phyloP scores from a whole-genome alignment of 768 basidiomycete species.

The Russula earlei region DNA sequence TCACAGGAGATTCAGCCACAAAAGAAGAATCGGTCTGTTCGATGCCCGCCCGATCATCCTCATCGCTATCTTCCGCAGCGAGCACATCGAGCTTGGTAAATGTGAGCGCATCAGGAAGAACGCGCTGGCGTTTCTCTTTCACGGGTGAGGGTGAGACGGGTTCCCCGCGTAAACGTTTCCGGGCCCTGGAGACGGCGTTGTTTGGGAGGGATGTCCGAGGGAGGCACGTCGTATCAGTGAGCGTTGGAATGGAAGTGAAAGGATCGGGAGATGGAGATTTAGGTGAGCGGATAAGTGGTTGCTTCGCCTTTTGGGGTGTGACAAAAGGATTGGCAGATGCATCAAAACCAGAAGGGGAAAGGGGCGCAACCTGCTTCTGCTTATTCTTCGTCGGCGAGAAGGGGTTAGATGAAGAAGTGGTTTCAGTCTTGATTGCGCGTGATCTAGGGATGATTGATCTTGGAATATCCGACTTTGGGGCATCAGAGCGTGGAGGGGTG shows the following conservation, averaged over 20 bases:
- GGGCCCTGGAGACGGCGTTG: conserved; percentile 53
- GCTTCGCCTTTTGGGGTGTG: conserved; percentile 24
- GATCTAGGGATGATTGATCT: conserved; percentile 38
- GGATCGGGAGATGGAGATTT: conserved; percentile 33
- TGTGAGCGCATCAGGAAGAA: conserved; percentile 35
- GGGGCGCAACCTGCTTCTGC: conserved; percentile 23
- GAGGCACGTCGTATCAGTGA: conserved; percentile 12
- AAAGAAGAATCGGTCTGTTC: conserved; percentile 37
- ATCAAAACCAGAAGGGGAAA: conserved; percentile 26
- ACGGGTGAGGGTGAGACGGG: conserved; percentile 75
- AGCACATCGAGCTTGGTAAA: conserved; percentile 29
- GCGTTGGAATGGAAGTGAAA: conserved; percentile 30
- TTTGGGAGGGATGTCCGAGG: conserved; percentile 12
- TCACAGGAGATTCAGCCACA: conserved; percentile 65
- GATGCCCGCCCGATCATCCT: conserved; percentile 28
- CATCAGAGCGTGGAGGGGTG: conserved; percentile 28
- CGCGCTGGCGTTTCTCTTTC: conserved; percentile 63
- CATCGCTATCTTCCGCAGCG: conserved; percentile 23
- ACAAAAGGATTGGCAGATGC: conserved; percentile 39
- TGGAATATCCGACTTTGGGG: conserved; percentile 25
- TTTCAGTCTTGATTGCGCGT: conserved; percentile 43
- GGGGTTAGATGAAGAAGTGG: conserved; percentile 56
- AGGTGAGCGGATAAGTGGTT: conserved; percentile 19
- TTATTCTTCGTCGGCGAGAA: conserved; percentile 72
- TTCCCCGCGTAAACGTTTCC: conserved; percentile 75